Conservation (phyloP, 2,329 filamentous ascomycete genomes). For the Ophiostoma ulmi region DNA sequence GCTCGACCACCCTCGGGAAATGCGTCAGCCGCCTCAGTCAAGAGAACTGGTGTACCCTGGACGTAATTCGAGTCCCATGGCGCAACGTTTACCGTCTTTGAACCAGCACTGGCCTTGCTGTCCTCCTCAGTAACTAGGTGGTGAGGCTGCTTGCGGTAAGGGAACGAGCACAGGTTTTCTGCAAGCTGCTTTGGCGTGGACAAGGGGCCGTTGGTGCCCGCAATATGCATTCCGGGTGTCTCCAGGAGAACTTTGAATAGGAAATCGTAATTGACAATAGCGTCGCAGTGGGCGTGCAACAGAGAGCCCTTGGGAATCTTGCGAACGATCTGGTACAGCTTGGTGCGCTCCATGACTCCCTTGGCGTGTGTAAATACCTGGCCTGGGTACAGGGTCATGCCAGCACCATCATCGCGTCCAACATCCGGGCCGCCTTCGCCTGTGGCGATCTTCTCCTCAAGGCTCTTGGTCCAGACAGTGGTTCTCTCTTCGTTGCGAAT, state of each 20-base stretch:
- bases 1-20: conserved; percentile 67
- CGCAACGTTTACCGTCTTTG: conserved; percentile 33
- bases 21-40: conserved; percentile 59
- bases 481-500: conserved; percentile 74
- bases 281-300: conserved; percentile 82
- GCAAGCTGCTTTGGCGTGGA: conserved; percentile 48
- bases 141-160: conserved; percentile 46
- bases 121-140: conserved; percentile 34
- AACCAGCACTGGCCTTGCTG: conserved; percentile 25
- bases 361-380: conserved; percentile 93
- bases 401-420: conserved; percentile 13
- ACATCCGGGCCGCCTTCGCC: conserved; percentile 47
- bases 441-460: conserved; percentile 64
- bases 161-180: conserved; percentile 50
- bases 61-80: conserved; percentile 62
- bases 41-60: conserved; percentile 52
- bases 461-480: conserved; percentile 68
- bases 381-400: conserved; percentile 61
- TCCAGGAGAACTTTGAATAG: conserved; percentile 66
- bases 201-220: conserved; percentile 53
- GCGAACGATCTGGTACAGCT: conserved; percentile 77
- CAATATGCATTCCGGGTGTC: conserved; percentile 69
- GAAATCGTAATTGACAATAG: conserved; percentile 84
- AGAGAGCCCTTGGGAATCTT: conserved; percentile 85
- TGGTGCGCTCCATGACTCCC: conserved; percentile 76